A percentile compares a stretch with the other conserved stretches of the same genome.
Evolutionary conservation across 2,329 filamentous ascomycete species (phyloP).

Genomic region (Didymella sp.): DNA sequence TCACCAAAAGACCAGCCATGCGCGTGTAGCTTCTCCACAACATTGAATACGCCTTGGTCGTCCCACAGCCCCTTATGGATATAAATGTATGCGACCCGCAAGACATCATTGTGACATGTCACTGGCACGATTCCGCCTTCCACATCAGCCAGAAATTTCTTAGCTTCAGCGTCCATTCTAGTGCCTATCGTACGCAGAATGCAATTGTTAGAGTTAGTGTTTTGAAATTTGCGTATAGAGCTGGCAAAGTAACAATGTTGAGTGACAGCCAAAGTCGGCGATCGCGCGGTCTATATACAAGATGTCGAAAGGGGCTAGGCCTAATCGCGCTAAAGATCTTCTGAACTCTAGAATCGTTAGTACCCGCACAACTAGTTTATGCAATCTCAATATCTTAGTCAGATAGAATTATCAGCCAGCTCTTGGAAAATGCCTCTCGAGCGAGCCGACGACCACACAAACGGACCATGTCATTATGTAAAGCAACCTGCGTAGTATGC

Average conservation of each 20-base stretch:
- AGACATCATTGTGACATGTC: constrained; percentile 21
- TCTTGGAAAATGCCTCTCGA: background rate
- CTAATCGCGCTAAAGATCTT: background rate
- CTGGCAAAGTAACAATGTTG: constrained; percentile 4
- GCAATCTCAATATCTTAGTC: background rate
- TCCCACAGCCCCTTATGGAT: constrained; percentile 18
- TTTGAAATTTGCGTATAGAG: constrained; percentile 8
- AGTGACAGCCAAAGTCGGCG: background rate
- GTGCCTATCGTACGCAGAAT: constrained; percentile 20
- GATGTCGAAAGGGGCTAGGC: background rate
- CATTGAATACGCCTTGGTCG: constrained; percentile 18
- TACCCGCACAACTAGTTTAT: background rate
- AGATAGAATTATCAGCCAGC: background rate
- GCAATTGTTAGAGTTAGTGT: constrained; percentile 18
- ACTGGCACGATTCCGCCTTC: constrained; percentile 21
- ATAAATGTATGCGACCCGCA: constrained; percentile 23
- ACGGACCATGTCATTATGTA: background rate
- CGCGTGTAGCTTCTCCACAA: constrained; percentile 18
- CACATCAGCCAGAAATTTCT: constrained; percentile 19
- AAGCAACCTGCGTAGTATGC: background rate
- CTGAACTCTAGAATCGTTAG: background rate
- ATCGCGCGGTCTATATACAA: background rate
- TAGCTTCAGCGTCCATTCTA: constrained; percentile 19
- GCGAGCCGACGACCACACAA: background rate
- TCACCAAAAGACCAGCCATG: constrained; percentile 22